These are phyloP conservation scores for Ogataea trehaloabstinens DNA, from an alignment of 805 yeast genomes.

Conservation along the genomic window DNA sequence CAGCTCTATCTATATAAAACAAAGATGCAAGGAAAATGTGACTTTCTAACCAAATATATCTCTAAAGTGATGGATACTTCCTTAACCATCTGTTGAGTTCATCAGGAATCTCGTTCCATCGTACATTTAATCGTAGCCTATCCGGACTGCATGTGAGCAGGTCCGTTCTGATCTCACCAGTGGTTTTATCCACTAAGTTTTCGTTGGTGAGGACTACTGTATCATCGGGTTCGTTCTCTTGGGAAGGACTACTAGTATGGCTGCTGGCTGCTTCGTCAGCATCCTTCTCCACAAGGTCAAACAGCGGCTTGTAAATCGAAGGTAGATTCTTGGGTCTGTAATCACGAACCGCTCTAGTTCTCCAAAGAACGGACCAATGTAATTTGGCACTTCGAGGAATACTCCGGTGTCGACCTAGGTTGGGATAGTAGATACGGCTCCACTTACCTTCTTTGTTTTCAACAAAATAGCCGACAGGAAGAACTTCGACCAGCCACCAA, in stretches of 20 bases:
- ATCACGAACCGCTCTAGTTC: conserved; percentile 44
- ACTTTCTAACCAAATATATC: background rate
- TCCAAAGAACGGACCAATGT: conserved; percentile 67
- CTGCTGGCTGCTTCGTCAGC: conserved; percentile 1
- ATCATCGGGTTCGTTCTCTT: background rate
- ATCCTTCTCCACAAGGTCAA: conserved; percentile 8
- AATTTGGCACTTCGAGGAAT: conserved; percentile 44
- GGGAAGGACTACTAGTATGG: background rate
- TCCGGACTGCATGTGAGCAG: conserved; percentile 4
- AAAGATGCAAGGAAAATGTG: background rate
- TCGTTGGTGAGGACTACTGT: conserved; percentile 14
- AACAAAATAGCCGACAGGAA: conserved; percentile 56
- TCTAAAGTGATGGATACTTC: conserved; percentile 11
- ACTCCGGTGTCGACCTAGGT: conserved; percentile 51
- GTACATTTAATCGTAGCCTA: conserved; percentile 15
- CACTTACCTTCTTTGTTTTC: conserved; percentile 50
- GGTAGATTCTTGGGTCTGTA: conserved; percentile 49
- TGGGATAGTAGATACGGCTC: conserved; percentile 50
- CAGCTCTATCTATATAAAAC: conserved; percentile 1
- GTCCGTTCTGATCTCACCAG: conserved; percentile 19
- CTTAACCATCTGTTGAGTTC: conserved; percentile 27
- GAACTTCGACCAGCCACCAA: conserved; percentile 64
- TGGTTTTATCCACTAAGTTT: conserved; percentile 17
- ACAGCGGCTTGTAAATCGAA: conserved; percentile 23
- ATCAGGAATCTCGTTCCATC: conserved; percentile 37